Evolutionary conservation across 768 basidiomycete species (phyloP).

Genomic region (Leccinum subgranulosum): DNA sequence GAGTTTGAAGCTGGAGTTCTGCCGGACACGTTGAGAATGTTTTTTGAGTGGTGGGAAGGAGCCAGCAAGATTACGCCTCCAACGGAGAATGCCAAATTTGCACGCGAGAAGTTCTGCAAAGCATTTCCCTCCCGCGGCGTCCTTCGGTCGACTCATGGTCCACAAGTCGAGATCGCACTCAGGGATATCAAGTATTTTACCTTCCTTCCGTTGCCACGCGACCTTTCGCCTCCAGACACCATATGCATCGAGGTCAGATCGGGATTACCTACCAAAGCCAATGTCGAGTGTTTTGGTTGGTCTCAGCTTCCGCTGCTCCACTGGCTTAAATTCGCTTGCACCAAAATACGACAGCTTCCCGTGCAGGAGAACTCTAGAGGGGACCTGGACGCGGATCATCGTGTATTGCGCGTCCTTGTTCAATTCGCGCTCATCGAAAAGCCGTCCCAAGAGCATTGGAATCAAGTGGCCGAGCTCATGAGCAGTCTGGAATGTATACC

Average conservation of each 20-base stretch:
- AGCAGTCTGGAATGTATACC: slow-evolving; percentile 60
- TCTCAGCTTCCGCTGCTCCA: slow-evolving; percentile 63
- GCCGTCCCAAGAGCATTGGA: slow-evolving; percentile 51
- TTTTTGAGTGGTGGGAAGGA: slow-evolving; percentile 13
- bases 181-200: slow-evolving; percentile 54
- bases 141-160: not conserved
- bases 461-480: slow-evolving; percentile 47
- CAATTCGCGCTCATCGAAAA: slow-evolving; percentile 78
- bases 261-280: slow-evolving; percentile 41
- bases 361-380: not conserved
- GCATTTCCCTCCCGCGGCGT: slow-evolving; percentile 46
- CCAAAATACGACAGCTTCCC: slow-evolving; percentile 24
- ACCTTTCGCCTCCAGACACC: slow-evolving; percentile 72
- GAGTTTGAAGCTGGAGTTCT: slow-evolving; percentile 12
- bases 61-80: not conserved
- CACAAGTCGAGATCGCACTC: slow-evolving; percentile 35
- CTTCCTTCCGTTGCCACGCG: slow-evolving; percentile 60
- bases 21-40: slow-evolving; percentile 3
- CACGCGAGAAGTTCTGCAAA: slow-evolving; percentile 3
- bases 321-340: slow-evolving; percentile 67
- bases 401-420: slow-evolving; percentile 54
- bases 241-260: slow-evolving; percentile 66
- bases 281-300: slow-evolving; percentile 63
- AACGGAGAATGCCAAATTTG: not conserved
- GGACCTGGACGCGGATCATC: slow-evolving; percentile 44